A percentile compares a stretch with the other conserved stretches of the same genome.
phyloP scores from a whole-genome alignment of 78 protist species.

The Dictyostelium firmibasis region DNA sequence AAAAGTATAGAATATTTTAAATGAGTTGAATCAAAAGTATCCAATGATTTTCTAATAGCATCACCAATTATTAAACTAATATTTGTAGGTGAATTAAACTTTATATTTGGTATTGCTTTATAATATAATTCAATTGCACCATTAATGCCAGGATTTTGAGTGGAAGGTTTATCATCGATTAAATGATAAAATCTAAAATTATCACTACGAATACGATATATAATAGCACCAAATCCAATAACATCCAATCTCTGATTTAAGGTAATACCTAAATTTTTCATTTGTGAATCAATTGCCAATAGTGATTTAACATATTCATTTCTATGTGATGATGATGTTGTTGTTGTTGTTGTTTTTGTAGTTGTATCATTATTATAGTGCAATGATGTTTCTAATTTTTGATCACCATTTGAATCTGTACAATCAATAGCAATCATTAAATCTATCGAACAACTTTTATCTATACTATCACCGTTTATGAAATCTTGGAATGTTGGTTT shows the following conservation, averaged over 20 bases:
- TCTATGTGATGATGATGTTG: background rate
- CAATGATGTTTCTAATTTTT: constrained; percentile 45
- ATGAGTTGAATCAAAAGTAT: background rate
- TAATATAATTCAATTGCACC: constrained; percentile 47
- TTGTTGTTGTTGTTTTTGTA: too few species aligned
- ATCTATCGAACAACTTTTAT: constrained; percentile 57
- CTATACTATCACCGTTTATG: constrained; percentile 13
- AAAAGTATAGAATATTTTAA: constrained; percentile 79
- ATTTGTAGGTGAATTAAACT: constrained; percentile 69
- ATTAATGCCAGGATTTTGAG: background rate
- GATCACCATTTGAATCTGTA: constrained; percentile 86
- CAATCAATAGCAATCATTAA: constrained; percentile 90
- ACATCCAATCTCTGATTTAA: constrained; percentile 33
- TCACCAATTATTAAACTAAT: constrained; percentile 45
- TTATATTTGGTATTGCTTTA: background rate
- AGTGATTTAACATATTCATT: background rate
- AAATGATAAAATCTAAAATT: constrained; percentile 16
- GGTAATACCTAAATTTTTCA: background rate
- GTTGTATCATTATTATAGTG: constrained; percentile 76
- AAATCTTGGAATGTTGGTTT: constrained; percentile 72
- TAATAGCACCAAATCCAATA: constrained; percentile 88
- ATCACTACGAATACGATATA: too few species aligned
- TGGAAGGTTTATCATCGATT: background rate
- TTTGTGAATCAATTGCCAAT: background rate
- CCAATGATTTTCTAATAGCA: background rate